Evolutionary conservation across 768 basidiomycete genomes (phyloP), one percentile per base, ranked within the genome.

Genomic region (Pulveroboletus ravenelii): DNA sequence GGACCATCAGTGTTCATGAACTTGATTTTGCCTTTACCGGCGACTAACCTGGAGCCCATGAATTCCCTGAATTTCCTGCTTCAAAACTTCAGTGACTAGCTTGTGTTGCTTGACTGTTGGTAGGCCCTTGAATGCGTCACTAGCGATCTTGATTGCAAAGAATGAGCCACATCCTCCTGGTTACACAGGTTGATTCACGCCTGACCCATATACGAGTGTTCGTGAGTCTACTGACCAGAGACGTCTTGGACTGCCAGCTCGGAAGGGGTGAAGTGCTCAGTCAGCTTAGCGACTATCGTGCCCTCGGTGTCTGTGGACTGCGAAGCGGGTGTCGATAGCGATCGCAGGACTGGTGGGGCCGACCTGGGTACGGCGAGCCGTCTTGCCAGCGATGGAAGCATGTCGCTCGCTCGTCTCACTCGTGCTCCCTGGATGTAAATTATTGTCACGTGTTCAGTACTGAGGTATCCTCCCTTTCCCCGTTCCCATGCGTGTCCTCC

Each of bases 161-260:
- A 98, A 99, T 5, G 85, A 79, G n/a, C 96, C 96, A 64, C 96
- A 98, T 20, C 96, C 96, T 47, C 93, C 95, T 96, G 41, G 18
- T 30, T 13, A 43, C 14, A 60, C 42, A 37, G 40, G 45, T 55
- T 13, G 45, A 50, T 40, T 41, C 31, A 41, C 31, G 55, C 27
- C 32, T 25, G 40, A n/a, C 25, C 29, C 29, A 31, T n/a, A 3
- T n/a, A 23, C 2, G 27, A 27, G 23, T 31, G 29, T 39, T 39
- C 13, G 41, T 35, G 43, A n/a, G 41, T n/a, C 20, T 27, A 63
- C 79, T 54, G 20, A 93, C 95, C 95, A 25, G 94, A 98, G n/a
- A 94, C 81, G 68, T 99, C 95, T 71, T 93, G 85, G 2, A 98
- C 93, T 53, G 82, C 78, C 17, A 98, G 72, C 52, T 85, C 79